phyloP scores from a whole-genome alignment of 2,329 filamentous ascomycete species.

The Phoma sp. region DNA sequence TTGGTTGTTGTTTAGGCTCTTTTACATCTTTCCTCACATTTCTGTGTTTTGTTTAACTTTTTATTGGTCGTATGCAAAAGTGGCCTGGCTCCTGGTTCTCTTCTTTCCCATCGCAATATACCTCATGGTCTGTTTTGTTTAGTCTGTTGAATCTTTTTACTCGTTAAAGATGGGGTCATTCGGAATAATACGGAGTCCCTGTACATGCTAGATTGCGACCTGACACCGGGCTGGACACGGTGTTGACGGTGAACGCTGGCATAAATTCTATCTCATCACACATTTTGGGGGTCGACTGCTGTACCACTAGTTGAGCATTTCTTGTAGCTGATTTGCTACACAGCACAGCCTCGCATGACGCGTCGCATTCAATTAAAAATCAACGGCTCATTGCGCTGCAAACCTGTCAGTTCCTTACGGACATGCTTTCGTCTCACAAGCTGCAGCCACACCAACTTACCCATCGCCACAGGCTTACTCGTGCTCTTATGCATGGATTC shows the following conservation, averaged over 20 bases:
- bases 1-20: background rate
- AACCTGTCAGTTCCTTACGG: background rate
- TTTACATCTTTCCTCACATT: background rate
- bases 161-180: slow-evolving; percentile 6
- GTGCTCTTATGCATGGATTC: background rate
- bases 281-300: slow-evolving; percentile 1
- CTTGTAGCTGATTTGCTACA: background rate
- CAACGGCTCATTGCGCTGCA: background rate
- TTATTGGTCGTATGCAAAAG: slow-evolving; percentile 23
- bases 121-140: slow-evolving; percentile 27
- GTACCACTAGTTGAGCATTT: slow-evolving; percentile 2
- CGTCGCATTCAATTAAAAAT: background rate
- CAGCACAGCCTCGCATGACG: slow-evolving; percentile 5
- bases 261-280: slow-evolving; percentile 1
- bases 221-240: slow-evolving; percentile 40
- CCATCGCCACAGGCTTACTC: background rate
- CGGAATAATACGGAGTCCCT: slow-evolving; percentile 9
- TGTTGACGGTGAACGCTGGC: slow-evolving; percentile 23
- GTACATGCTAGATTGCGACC: slow-evolving; percentile 30
- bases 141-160: slow-evolving; percentile 8
- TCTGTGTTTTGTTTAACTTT: slow-evolving; percentile 22
- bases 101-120: slow-evolving; percentile 40
- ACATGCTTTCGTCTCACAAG: background rate
- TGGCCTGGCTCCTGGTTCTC: slow-evolving; percentile 22
- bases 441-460: background rate